These are phyloP conservation scores for Starmerella floricola DNA, from an alignment of 805 yeast genomes.

Conservation along the genomic window DNA sequence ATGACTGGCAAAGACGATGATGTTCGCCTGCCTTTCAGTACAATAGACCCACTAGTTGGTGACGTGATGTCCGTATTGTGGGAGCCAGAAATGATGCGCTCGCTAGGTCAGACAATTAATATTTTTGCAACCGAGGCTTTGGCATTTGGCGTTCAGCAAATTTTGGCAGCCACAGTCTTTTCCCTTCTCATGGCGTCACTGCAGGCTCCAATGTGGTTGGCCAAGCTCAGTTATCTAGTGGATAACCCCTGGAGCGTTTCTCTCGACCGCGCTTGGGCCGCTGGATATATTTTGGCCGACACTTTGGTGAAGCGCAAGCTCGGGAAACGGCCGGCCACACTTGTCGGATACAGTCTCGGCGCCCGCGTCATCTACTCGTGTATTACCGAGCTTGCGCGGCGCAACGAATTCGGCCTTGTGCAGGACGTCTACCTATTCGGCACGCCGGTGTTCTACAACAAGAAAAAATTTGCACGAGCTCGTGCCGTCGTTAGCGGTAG, in stretches of 20 bases:
- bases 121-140: constrained; percentile 89
- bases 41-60: constrained; percentile 96
- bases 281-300: constrained; percentile 84
- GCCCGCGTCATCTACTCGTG: constrained; percentile 88
- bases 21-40: constrained; percentile 88
- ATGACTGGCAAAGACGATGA: constrained; percentile 92
- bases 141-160: constrained; percentile 87
- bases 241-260: constrained; percentile 99
- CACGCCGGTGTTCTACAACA: constrained; percentile 68
- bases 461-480: constrained; percentile 65
- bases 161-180: constrained; percentile 79
- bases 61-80: constrained; percentile 82
- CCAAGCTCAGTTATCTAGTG: constrained; percentile 75
- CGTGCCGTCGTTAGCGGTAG: constrained; percentile 80
- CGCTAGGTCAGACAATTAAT: constrained; percentile 91
- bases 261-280: constrained; percentile 92
- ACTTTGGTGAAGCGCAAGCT: constrained; percentile 74
- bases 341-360: constrained; percentile 89
- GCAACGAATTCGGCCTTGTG: constrained; percentile 76
- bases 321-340: constrained; percentile 83
- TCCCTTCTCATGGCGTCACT: constrained; percentile 86
- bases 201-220: constrained; percentile 81
- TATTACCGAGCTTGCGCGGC: constrained; percentile 66
- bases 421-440: constrained; percentile 86
- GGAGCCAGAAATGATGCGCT: constrained; percentile 96